Evolutionary conservation across 345 rosid genomes (phyloP).

Genomic region (Salix caprea): DNA sequence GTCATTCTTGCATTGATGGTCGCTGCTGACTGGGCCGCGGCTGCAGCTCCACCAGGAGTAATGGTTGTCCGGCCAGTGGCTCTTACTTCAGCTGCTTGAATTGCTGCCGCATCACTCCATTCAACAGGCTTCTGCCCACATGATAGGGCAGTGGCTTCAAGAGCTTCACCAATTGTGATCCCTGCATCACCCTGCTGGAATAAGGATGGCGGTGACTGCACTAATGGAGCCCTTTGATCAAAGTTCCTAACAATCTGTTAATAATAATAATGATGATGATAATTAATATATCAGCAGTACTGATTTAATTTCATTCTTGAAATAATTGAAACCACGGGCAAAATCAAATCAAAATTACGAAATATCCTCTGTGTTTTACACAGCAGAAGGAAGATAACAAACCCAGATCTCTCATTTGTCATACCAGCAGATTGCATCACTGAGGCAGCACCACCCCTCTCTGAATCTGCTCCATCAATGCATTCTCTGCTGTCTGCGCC

Average conservation of each 20-base stretch:
- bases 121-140: constrained; percentile 76
- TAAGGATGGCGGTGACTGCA: neutral
- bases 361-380: no score
- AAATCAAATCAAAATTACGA: no score
- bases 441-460: constrained; percentile 20
- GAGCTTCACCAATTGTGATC: constrained; percentile 58
- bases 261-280: no score
- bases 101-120: constrained; percentile 85
- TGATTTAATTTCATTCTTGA: neutral
- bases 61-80: constrained; percentile 68
- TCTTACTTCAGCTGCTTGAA: constrained; percentile 85
- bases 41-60: constrained; percentile 61
- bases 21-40: constrained; percentile 79
- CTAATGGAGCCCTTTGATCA: constrained; percentile 1
- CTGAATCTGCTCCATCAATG: constrained; percentile 22
- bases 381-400: neutral
- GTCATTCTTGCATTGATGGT: constrained; percentile 48
- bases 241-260: constrained; percentile 22
- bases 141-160: constrained; percentile 67
- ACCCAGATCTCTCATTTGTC: constrained; percentile 25
- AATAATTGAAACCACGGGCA: no score
- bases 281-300: no score
- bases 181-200: constrained; percentile 16
- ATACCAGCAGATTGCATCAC: constrained; percentile 35
- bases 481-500: constrained; percentile 37